Evolutionary conservation across 768 basidiomycete genomes (phyloP).

Genomic region (Dentipellis sp.): DNA sequence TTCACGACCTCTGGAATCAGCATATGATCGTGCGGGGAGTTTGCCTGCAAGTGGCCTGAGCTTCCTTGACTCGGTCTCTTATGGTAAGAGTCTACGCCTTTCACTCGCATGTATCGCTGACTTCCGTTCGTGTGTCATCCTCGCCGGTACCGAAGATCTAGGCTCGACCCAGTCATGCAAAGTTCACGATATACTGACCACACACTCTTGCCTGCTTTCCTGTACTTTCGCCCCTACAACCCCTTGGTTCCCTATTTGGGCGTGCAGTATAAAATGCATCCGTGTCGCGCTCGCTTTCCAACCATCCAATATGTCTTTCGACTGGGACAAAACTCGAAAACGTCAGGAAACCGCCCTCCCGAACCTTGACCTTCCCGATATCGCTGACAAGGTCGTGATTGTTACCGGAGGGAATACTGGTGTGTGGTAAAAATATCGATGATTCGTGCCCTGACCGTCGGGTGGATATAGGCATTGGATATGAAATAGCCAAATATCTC

Average conservation of each 20-base stretch:
- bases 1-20: too few relatives aligned
- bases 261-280: neutral
- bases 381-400: neutral
- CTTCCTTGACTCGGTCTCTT: too few relatives aligned
- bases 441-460: neutral
- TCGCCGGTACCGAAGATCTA: too few relatives aligned
- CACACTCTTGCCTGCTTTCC: too few relatives aligned
- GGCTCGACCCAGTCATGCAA: too few relatives aligned
- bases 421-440: neutral
- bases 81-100: too few relatives aligned
- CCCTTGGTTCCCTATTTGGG: neutral
- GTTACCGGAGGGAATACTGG: neutral
- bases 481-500: neutral
- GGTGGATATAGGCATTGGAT: neutral
- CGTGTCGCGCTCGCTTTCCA: neutral
- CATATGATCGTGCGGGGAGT: too few relatives aligned
- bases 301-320: neutral
- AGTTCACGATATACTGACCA: too few relatives aligned
- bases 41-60: too few relatives aligned
- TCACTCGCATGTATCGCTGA: too few relatives aligned
- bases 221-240: neutral
- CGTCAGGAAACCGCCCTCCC: neutral
- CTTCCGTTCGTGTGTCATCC: too few relatives aligned
- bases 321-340: neutral
- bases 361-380: neutral